phyloP scores from a whole-genome alignment of 2,329 filamentous ascomycete genomes.

The Grosmannia serpens region DNA sequence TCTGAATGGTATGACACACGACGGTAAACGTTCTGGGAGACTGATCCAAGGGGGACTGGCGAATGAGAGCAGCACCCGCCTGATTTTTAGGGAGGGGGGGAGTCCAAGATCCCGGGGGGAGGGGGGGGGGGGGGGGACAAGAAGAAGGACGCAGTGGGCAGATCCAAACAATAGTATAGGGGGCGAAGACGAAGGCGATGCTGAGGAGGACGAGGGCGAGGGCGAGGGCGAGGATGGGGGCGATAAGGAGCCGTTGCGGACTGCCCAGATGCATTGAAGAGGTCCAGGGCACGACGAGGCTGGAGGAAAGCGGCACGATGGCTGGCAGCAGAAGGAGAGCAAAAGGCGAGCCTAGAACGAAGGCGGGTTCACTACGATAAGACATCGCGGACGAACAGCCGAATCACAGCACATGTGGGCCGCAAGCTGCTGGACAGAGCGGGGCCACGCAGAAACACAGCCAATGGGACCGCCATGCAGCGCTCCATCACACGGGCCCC shows the following conservation, averaged over 20 bases:
- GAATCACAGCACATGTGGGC: slow-evolving; percentile 5
- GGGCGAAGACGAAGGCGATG: not conserved
- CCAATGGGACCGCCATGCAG: slow-evolving; percentile 4
- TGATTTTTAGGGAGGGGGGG: not conserved
- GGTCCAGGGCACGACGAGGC: not conserved
- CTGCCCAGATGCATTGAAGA: too few relatives aligned
- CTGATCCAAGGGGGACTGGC: not conserved
- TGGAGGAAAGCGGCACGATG: not conserved
- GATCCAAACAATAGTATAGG: not conserved
- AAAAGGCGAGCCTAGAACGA: not conserved
- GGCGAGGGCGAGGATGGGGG: too few relatives aligned
- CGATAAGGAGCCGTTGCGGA: too few relatives aligned
- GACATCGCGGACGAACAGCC: slow-evolving; percentile 2
- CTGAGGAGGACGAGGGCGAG: too few relatives aligned
- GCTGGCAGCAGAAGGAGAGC: not conserved
- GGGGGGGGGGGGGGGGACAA: not conserved
- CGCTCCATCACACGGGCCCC: slow-evolving; percentile 8
- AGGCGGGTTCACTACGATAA: not conserved
- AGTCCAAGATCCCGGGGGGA: not conserved
- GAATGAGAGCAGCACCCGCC: slow-evolving; percentile 9
- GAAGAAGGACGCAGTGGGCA: not conserved
- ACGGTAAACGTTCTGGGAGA: not conserved
- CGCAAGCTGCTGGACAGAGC: not conserved
- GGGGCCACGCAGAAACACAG: not conserved
- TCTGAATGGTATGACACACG: not conserved